phyloP scores from a whole-genome alignment of 345 rosid genomes.

The Populus pruinosa region DNA sequence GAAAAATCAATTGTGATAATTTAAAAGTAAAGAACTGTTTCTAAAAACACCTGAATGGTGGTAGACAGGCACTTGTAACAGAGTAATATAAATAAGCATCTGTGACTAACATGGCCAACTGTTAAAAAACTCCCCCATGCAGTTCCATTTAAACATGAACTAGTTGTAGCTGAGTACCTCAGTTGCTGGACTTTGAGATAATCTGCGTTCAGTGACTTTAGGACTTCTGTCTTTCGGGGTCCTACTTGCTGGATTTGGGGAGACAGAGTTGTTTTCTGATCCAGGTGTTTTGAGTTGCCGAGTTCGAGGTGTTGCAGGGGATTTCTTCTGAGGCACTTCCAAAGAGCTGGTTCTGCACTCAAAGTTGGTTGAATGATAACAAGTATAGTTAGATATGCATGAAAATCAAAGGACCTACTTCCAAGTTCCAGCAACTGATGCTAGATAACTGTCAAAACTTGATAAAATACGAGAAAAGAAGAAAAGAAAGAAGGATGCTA shows the following conservation, averaged over 20 bases:
- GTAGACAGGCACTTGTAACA: no score
- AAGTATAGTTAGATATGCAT: slow-evolving; percentile 4
- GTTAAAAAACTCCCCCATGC: background rate
- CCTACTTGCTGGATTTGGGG: slow-evolving; percentile 10
- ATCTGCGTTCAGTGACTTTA: slow-evolving; percentile 17
- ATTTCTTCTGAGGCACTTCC: slow-evolving; percentile 70
- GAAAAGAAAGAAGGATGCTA: no score
- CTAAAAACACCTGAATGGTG: no score
- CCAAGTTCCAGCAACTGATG: background rate
- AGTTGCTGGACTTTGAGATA: slow-evolving; percentile 16
- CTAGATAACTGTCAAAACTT: background rate
- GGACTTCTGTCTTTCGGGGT: slow-evolving; percentile 19
- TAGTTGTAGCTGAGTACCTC: slow-evolving; percentile 7
- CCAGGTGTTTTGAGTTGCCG: background rate
- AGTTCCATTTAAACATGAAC: no score
- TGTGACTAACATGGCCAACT: background rate
- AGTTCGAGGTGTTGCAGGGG: slow-evolving; percentile 61
- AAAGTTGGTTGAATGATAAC: slow-evolving; percentile 14
- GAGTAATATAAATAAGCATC: background rate
- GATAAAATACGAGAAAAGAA: no score
- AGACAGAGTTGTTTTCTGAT: slow-evolving; percentile 6
- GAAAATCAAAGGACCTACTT: background rate
- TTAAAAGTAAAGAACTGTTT: no score
- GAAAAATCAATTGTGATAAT: no score
- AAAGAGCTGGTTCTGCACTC: slow-evolving; percentile 45